Evolutionary conservation across 2,329 filamentous ascomycete genomes (phyloP).

Genomic region (Claviceps pazoutovae): DNA sequence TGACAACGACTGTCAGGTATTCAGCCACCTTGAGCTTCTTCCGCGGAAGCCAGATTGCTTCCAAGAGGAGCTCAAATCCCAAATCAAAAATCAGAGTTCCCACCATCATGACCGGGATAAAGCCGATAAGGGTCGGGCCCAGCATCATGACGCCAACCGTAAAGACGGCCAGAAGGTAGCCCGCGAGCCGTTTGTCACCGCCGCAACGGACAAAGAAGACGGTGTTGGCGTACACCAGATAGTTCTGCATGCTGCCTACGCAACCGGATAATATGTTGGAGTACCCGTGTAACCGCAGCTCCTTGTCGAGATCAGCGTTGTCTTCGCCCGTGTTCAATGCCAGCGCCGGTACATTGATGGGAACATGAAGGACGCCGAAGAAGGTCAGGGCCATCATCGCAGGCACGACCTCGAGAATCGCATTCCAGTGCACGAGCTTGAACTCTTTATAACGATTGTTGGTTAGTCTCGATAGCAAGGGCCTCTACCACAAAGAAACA

Average conservation of each 20-base stretch:
- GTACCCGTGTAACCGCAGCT: conserved; percentile 82
- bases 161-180: conserved; percentile 65
- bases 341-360: conserved; percentile 91
- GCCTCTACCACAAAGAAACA: not conserved
- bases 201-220: conserved; percentile 93
- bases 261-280: conserved; percentile 85
- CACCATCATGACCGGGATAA: conserved; percentile 93
- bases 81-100: conserved; percentile 89
- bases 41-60: conserved; percentile 78
- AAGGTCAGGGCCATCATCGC: conserved; percentile 96
- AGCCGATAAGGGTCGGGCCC: conserved; percentile 80
- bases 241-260: conserved; percentile 85
- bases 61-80: conserved; percentile 79
- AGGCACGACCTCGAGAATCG: conserved; percentile 70
- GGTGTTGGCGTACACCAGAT: conserved; percentile 94
- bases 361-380: conserved; percentile 92
- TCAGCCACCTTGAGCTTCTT: conserved; percentile 78
- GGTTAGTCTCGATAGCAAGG: not conserved
- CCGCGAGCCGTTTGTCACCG: conserved; percentile 73
- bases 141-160: conserved; percentile 74
- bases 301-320: conserved; percentile 78
- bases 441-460: conserved; percentile 43
- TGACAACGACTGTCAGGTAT: conserved; percentile 77
- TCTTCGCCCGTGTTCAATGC: conserved; percentile 86
- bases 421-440: conserved; percentile 66